Base-by-base conservation (phyloP, 2,329 filamentous ascomycete species). In the Apiospora hydei region DNA sequence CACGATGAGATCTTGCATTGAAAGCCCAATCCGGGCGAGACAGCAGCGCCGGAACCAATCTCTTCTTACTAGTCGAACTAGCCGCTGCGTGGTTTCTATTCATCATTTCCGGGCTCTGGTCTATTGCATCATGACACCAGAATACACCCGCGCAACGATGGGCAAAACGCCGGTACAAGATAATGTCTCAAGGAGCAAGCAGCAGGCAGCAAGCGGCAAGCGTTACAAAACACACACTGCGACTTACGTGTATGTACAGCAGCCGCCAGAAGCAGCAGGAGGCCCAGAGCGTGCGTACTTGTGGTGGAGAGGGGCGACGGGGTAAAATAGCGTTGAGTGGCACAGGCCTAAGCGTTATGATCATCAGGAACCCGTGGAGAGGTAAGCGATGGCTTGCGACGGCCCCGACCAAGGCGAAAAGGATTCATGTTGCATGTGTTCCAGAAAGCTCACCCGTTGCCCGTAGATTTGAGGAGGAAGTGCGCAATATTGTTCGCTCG, bases 241-340 rank as follows among this genome's bases (percentile, higher is more conserved):
- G n/a, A 49, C 47, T 24, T 51, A 49, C 46, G 21, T 38, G 30
- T 34, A 10, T 61, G 53, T 61, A 61, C 53, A 61, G 53, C 53
- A 38, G 34, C 53, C 21, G 21, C 14, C 49, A 16, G 30, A 18
- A 13, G 57, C 26, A 34, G 26, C 16, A 53, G 49, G n/a, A 53
- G 49, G 34, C 24, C 34, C 16, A 41, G 30, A 41, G 34, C 57
- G 34, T 38, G 30, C n/a, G 34, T 38, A n/a, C 53, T 64, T n/a
- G 21, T n/a, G 57, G 30, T 64, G 57, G 57, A 64, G 57, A 57
- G 51, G 18, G 57, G 34, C 34, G 57, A 64, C 21, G 57, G 57
- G 57, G 57, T 64, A 64, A 41, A 64, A 64, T 41, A 64, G 57
- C 57, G 57, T 64, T 64, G 38, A 64, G 57, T 64, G 57, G 34